phyloP scores from a whole-genome alignment of 176 grass and related monocot species.

The Phyllostachys edulis region DNA sequence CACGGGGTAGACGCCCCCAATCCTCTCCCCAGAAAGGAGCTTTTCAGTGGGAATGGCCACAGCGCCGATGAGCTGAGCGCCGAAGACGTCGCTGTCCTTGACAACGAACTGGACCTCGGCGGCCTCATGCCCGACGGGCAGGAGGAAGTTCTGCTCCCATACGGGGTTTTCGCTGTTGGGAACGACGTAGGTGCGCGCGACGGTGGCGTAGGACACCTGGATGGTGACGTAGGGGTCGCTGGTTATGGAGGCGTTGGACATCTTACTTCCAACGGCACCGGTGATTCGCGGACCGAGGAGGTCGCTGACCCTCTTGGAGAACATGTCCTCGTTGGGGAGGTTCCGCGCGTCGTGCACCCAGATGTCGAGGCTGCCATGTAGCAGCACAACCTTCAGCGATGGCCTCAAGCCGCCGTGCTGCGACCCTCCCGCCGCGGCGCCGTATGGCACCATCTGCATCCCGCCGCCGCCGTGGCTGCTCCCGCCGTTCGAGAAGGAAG shows the following conservation, averaged over 20 bases:
- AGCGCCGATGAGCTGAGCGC: constrained; percentile 64
- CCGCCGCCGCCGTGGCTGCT: constrained; percentile 23
- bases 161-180: constrained; percentile 75
- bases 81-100: constrained; percentile 76
- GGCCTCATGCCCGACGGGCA: constrained; percentile 65
- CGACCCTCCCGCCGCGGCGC: constrained; percentile 5
- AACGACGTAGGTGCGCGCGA: constrained; percentile 71
- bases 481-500: constrained; percentile 26
- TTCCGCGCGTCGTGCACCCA: constrained; percentile 58
- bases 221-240: constrained; percentile 85
- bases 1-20: constrained; percentile 55
- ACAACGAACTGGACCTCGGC: constrained; percentile 74
- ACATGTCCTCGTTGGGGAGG: constrained; percentile 85
- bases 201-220: constrained; percentile 42
- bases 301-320: constrained; percentile 65
- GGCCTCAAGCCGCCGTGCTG: constrained; percentile 36
- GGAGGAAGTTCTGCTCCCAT: constrained; percentile 74
- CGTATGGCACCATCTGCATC: constrained; percentile 54
- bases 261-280: constrained; percentile 43
- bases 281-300: constrained; percentile 46
- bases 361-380: constrained; percentile 79
- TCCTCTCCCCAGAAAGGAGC: constrained; percentile 48
- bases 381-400: constrained; percentile 79
- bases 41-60: constrained; percentile 53
- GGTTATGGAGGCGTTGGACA: constrained; percentile 45